A percentile compares a stretch with the other conserved stretches of the same genome.
These are phyloP conservation scores for Castanea crenata DNA, from an alignment of 306 rosid species.

Conservation along the genomic window DNA sequence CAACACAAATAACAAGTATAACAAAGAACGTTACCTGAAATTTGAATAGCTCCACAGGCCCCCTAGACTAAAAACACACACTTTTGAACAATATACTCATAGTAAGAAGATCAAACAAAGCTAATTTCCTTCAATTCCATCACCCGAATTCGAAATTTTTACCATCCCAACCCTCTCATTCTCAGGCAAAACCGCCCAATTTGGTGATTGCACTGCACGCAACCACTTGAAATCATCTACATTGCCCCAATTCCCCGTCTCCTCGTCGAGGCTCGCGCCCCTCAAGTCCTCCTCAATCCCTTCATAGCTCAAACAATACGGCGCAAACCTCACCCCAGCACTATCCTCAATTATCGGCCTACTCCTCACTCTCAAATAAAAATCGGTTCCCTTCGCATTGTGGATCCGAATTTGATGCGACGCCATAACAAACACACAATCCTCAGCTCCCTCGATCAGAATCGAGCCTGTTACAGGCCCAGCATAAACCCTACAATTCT, in stretches of 20 bases:
- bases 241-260: slow-evolving; percentile 79
- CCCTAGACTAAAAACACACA: neutral
- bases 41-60: slow-evolving; percentile 13
- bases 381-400: slow-evolving; percentile 52
- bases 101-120: slow-evolving; percentile 3
- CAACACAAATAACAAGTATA: slow-evolving; percentile 2
- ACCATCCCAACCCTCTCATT: slow-evolving; percentile 53
- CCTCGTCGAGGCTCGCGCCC: slow-evolving; percentile 48
- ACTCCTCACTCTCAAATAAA: slow-evolving; percentile 86
- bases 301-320: slow-evolving; percentile 64
- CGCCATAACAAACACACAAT: slow-evolving; percentile 59
- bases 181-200: slow-evolving; percentile 76
- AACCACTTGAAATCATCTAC: slow-evolving; percentile 92
- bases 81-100: slow-evolving; percentile 9
- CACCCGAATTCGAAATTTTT: slow-evolving; percentile 27
- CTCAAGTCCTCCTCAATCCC: slow-evolving; percentile 71
- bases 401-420: slow-evolving; percentile 94
- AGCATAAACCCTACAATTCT: slow-evolving; percentile 53
- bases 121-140: slow-evolving; percentile 30
- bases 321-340: slow-evolving; percentile 63
- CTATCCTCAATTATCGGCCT: slow-evolving; percentile 82
- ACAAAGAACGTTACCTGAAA: slow-evolving; percentile 9
- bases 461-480: slow-evolving; percentile 73
- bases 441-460: slow-evolving; percentile 69
- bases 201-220: slow-evolving; percentile 72